phyloP scores from a whole-genome alignment of 768 basidiomycete species.

The Symmetrospora coprosmae region DNA sequence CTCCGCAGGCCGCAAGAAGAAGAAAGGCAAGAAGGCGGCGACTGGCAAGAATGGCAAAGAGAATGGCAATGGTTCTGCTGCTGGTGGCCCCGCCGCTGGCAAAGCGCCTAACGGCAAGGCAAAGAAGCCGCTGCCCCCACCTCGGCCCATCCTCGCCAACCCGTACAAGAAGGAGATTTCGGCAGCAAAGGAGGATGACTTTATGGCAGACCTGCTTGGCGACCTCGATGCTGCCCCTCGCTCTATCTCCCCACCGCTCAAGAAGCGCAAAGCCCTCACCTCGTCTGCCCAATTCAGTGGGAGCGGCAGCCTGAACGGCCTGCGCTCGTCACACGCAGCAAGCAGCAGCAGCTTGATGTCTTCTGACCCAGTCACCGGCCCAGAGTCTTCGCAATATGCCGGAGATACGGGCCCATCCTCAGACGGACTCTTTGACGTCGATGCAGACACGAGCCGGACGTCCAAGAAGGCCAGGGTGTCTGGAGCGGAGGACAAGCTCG shows the following conservation, averaged over 20 bases:
- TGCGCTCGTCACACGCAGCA: too few species aligned
- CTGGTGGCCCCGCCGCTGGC: background rate
- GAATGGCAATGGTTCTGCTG: constrained; percentile 12
- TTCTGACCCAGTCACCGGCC: too few species aligned
- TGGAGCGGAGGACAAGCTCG: constrained; percentile 3
- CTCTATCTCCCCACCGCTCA: constrained; percentile 10
- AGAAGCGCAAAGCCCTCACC: constrained; percentile 19
- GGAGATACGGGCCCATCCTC: constrained; percentile 13
- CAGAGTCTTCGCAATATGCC: too few species aligned
- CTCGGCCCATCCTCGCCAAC: constrained; percentile 11
- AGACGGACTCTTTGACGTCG: constrained; percentile 5
- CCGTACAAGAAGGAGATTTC: constrained; percentile 37
- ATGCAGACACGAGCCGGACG: background rate
- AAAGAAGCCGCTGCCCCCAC: constrained; percentile 17
- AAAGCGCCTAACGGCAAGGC: constrained; percentile 12
- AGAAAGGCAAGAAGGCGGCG: constrained; percentile 34
- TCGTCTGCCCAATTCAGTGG: too few species aligned
- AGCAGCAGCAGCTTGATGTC: too few species aligned
- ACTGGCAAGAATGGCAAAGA: constrained; percentile 36
- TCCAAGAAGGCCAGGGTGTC: background rate
- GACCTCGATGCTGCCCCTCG: constrained; percentile 47
- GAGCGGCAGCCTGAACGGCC: too few species aligned
- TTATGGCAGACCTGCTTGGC: constrained; percentile 69
- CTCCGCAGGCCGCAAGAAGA: constrained; percentile 35
- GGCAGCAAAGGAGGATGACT: constrained; percentile 66